Base-by-base conservation (phyloP, 805 yeast species). In the Saturnispora besseyi region DNA sequence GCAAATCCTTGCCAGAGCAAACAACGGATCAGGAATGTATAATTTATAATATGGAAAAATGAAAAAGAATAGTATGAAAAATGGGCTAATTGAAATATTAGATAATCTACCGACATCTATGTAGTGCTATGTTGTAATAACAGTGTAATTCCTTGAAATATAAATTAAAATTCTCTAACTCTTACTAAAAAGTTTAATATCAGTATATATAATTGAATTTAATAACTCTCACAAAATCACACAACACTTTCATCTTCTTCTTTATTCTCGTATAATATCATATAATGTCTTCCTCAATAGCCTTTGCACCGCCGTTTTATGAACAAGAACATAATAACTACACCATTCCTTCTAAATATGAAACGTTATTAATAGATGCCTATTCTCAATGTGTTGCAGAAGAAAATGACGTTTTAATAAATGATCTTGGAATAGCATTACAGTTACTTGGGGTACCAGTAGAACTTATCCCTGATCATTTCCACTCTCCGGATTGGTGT, bases 291-390 rank as follows among this genome's bases (percentile, higher is more conserved):
- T 34, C 29, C 8, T 34, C 37, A 4, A 34, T 41, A 4, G 57
- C 55, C n/a, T 54, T 54, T 29, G 37, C 41, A 5, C 57, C 53
- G 4, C 57, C 55, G 2, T 52, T 54, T 41, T 50, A 46, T 42
- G 43, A 43, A 6, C 41, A 45, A 15, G 21, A 48, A n/a, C 12
- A 26, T 24, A 31, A 30, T 32, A 44, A 48, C 12, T 49, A 48
- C 44, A 59, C 59, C 13, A 63, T 76, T 0, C 78, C 80, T 0
- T 57, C 60, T 18, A 67, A 66, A 5, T 61, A 74, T 5, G 81
- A 76, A 54, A 76, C 74, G 54, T 67, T 63, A 29, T 60, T 77
- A 5, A 59, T 77, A 7, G 75, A 69, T 22, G 64, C 67, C 0
- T 76, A 69, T 56, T 69, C 77, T 0, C 60, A 60, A 11, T 70